Conservation (phyloP, 345 rosid genomes). For the Eucalyptus polyanthemos region DNA sequence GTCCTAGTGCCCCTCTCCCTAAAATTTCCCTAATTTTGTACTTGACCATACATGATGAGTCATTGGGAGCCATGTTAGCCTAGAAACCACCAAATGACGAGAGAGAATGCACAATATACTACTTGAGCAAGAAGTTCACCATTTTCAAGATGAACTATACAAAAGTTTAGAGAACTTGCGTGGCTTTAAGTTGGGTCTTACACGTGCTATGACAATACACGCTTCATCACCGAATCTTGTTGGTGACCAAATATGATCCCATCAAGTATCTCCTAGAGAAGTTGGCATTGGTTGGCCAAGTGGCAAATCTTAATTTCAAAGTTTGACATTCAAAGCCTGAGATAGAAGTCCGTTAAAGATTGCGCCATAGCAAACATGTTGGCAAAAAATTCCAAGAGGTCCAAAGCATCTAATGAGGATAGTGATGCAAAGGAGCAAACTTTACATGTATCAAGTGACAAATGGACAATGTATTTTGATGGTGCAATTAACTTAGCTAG, state of each 20-base stretch:
- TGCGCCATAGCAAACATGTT: no score
- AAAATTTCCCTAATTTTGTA: fast-evolving
- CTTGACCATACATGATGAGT: no score
- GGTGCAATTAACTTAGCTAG: fast-evolving
- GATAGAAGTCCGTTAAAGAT: fast-evolving
- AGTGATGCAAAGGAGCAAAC: fast-evolving
- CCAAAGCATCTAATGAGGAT: fast-evolving
- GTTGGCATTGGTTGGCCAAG: no score
- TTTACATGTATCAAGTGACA: fast-evolving
- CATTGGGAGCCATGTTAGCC: no score
- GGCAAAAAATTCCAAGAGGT: fast-evolving
- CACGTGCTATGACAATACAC: fast-evolving
- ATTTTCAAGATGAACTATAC: fast-evolving
- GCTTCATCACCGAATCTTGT: no score
- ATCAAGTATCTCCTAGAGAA: no score
- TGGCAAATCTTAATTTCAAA: no score
- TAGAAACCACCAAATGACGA: fast-evolving
- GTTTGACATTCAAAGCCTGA: fast-evolving
- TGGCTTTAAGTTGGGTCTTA: no score
- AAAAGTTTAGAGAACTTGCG: no score
- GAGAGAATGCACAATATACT: no score
- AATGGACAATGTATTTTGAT: fast-evolving
- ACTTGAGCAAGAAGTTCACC: no score
- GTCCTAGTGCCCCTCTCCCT: fast-evolving
- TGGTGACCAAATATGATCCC: no score